Evolutionary conservation across 139 green algal genomes (phyloP), one percentile per base, ranked within the genome.

Genomic region (Volvox reticuliferus): DNA sequence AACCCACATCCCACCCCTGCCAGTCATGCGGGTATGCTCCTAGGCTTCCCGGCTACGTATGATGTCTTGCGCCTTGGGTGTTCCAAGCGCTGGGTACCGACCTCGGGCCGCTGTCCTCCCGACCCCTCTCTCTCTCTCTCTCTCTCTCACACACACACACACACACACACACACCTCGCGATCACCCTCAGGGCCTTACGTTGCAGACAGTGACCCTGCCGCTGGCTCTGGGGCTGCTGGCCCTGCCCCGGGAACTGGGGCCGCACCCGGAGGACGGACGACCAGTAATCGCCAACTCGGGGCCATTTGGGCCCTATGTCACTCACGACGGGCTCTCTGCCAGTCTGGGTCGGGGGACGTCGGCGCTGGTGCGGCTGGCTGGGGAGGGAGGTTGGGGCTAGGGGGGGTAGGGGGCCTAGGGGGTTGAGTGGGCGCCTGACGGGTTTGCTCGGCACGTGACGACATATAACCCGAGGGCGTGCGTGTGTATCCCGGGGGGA

Each of bases 201-300:
- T 30, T 79, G 0, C 37, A 50, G 17, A 61, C 12, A 0, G 82
- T 96, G 1, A 93, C 50, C 21, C 87, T 98, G 62, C 71, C 93
- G 12, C 68, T 62, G 20, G 96, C 95, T 13, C 87, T 97, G 68
- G 75, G 79, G 19, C 80, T 97, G 82, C 91, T 98, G 82, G 35
- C 84, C 16, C 88, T 96, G 79, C 96, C 96, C 12, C 91, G 90
- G 19, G 69, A 93, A 21, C 68, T 97, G 78, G 96, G 96, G 0
- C 16, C 44, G 2, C 96, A 97, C 89, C 96, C 96, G 0, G 78
- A 69, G 0, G 67, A 91, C 32, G 82, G 86, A 6, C 79, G 89
- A 30, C 86, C 82, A 12, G 88, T 96, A 26, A 44, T 89, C 1
- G 91, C 94, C 69, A 92, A 89, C 77, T 87, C 65, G 5, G 93